Conservation (phyloP, 345 rosid genomes). For the Boechera divaricarpa region DNA sequence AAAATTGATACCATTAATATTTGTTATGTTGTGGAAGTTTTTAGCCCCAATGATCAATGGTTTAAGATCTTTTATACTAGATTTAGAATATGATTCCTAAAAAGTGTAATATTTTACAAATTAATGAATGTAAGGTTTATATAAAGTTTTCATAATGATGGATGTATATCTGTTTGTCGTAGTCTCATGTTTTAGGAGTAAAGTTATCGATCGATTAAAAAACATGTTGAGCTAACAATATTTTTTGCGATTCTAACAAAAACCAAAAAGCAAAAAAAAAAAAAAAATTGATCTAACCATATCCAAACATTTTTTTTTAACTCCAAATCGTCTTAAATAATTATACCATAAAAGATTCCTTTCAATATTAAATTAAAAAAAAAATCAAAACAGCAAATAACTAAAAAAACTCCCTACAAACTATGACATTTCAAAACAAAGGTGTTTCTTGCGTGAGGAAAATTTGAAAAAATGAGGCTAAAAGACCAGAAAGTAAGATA, state of each 20-base stretch:
- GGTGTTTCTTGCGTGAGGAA: not conserved
- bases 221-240: not conserved
- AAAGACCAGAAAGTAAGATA: constrained; percentile 12
- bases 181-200: no score
- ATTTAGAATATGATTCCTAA: no score
- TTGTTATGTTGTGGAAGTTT: not conserved
- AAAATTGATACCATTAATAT: not conserved
- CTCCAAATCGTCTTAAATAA: not conserved
- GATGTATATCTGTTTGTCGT: no score
- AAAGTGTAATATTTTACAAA: no score
- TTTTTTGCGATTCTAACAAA: not conserved
- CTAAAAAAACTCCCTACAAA: not conserved
- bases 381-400: not conserved
- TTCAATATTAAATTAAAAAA: not conserved
- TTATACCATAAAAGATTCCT: not conserved
- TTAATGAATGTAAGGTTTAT: no score
- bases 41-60: no score
- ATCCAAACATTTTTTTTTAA: no score
- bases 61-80: no score
- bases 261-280: not conserved
- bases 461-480: not conserved
- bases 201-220: not conserved
- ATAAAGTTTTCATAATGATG: no score
- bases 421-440: not conserved
- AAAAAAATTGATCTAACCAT: not conserved